Evolutionary conservation across 495 filamentous ascomycete genomes (phyloP).

Genomic region (Aspergillus sparsus): DNA sequence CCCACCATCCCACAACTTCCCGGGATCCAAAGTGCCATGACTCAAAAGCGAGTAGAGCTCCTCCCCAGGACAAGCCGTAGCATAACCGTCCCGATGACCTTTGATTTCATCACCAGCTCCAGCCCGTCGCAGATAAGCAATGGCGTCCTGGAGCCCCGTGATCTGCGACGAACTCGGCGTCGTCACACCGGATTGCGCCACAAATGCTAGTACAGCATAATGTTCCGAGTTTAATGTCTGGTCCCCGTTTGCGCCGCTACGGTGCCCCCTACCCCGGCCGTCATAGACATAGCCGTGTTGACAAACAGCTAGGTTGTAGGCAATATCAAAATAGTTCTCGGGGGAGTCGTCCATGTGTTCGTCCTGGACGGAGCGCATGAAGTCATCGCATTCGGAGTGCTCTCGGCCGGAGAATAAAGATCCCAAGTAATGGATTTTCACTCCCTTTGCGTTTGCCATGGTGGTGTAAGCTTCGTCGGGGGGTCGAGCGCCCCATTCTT

Average conservation of each 20-base stretch:
- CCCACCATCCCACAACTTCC: conserved; percentile 5
- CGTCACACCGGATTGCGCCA: background rate
- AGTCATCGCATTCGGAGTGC: conserved; percentile 6
- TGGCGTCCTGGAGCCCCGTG: conserved; percentile 4
- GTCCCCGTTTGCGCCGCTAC: conserved; percentile 3
- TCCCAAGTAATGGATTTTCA: conserved; percentile 12
- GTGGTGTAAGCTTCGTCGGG: background rate
- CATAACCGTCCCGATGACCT: conserved; percentile 4
- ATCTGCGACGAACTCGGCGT: conserved; percentile 1
- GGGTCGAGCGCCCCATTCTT: background rate
- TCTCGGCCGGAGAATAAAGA: background rate
- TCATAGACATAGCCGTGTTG: conserved; percentile 14
- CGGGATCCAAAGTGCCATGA: conserved; percentile 3
- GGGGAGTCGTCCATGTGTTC: background rate
- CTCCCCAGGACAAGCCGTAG: conserved; percentile 6
- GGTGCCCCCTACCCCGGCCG: conserved; percentile 3
- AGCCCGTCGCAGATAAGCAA: conserved; percentile 4
- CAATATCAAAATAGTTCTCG: conserved; percentile 7
- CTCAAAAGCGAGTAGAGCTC: conserved; percentile 3
- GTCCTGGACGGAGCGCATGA: conserved; percentile 10
- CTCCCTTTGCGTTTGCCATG: background rate
- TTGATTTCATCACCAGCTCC: conserved; percentile 6
- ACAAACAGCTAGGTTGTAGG: conserved; percentile 9
- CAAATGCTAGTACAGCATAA: conserved; percentile 8
- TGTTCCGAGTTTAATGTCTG: background rate